These are phyloP conservation scores for Neonectria neomacrospora DNA, from an alignment of 2,329 filamentous ascomycete species.

Conservation along the genomic window DNA sequence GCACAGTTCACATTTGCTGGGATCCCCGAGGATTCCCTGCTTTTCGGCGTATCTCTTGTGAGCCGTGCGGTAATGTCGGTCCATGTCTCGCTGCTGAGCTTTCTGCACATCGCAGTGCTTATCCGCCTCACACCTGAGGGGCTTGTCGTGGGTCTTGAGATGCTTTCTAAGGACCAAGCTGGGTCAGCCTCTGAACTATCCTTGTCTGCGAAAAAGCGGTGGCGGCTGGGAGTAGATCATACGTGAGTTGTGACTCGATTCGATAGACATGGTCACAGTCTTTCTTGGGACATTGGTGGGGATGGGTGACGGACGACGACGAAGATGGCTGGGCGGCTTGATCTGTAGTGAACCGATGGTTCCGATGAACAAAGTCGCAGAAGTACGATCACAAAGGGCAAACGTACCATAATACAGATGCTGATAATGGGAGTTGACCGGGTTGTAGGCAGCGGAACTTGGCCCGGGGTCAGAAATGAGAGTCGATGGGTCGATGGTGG, in stretches of 20 bases:
- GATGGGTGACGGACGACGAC: constrained; percentile 10
- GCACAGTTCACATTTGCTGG: constrained; percentile 24
- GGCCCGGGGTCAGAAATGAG: not conserved
- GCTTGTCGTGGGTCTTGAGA: constrained; percentile 36
- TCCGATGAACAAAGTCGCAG: not conserved
- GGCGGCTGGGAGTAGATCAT: not conserved
- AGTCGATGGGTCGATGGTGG: constrained; percentile 11
- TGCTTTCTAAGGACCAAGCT: constrained; percentile 35
- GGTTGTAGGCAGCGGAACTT: not conserved
- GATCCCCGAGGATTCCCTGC: constrained; percentile 16
- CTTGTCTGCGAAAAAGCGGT: no score
- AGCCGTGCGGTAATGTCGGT: constrained; percentile 37
- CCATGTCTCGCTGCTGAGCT: constrained; percentile 42
- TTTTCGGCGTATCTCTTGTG: constrained; percentile 30
- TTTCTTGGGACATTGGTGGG: constrained; percentile 17
- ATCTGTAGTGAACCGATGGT: constrained; percentile 3
- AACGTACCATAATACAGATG: constrained; percentile 7
- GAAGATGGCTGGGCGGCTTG: constrained; percentile 22
- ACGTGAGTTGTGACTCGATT: constrained; percentile 30
- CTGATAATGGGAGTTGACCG: not conserved
- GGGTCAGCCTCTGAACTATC: constrained; percentile 15
- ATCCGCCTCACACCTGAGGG: constrained; percentile 37
- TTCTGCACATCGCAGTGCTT: constrained; percentile 17
- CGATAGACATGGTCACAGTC: not conserved
- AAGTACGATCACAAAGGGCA: not conserved